Conservation (phyloP, 768 basidiomycete species). For the Pleurotus djamor region DNA sequence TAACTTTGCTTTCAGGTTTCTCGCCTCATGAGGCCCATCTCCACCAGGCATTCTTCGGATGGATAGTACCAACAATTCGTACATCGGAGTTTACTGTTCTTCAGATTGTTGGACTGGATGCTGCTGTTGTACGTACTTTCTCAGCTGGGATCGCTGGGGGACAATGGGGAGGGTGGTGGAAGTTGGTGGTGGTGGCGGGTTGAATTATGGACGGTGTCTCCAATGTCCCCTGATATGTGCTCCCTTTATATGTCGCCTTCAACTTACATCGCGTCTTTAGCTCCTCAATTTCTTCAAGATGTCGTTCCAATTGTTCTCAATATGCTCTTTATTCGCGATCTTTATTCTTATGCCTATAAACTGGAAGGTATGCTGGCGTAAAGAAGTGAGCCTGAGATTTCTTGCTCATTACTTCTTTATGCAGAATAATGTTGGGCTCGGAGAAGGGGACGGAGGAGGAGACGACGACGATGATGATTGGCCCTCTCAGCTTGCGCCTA, state of each 20-base stretch:
- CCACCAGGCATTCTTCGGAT: constrained; percentile 87
- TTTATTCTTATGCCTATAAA: constrained; percentile 94
- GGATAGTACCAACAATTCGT: constrained; percentile 90
- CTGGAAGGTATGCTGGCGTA: constrained; percentile 62
- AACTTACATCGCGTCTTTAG: constrained; percentile 32
- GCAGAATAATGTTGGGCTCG: constrained; percentile 11
- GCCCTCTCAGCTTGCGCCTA: constrained; percentile 23
- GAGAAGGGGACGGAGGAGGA: constrained; percentile 2
- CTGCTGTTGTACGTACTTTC: constrained; percentile 77
- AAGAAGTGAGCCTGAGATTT: constrained; percentile 5
- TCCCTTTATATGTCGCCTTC: background rate
- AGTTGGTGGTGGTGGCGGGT: too few species aligned
- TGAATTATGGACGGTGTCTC: too few species aligned
- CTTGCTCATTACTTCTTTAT: background rate
- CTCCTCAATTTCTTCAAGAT: constrained; percentile 95
- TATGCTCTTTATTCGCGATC: constrained; percentile 80
- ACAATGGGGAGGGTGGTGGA: too few species aligned
- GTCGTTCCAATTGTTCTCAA: constrained; percentile 87
- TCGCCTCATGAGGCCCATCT: constrained; percentile 92
- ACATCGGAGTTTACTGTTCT: constrained; percentile 92
- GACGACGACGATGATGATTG: constrained; percentile 51
- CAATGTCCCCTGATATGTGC: too few species aligned
- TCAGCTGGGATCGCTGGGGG: background rate
- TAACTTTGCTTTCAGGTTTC: constrained; percentile 55
- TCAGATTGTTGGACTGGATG: constrained; percentile 96